These are phyloP conservation scores for Lunasporangiospora selenospora DNA, from an alignment of 192 early-diverging fungal genomes.

Conservation along the genomic window DNA sequence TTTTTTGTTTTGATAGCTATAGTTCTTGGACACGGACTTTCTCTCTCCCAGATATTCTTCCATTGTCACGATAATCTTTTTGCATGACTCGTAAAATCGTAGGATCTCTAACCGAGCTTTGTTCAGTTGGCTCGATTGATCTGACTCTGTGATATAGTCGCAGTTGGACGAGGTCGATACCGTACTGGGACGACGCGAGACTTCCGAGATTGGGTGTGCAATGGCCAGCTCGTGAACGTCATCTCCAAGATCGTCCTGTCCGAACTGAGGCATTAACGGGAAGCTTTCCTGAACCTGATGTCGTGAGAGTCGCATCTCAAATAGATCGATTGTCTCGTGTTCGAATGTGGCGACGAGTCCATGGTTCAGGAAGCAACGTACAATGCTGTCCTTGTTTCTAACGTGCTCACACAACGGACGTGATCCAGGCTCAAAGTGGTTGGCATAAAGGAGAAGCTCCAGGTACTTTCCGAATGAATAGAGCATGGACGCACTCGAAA, in stretches of 20 bases:
- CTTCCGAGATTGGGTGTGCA: neutral
- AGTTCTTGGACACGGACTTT: conserved; percentile 28
- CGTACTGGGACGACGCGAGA: neutral
- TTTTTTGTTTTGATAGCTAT: conserved; percentile 2
- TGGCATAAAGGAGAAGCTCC: conserved; percentile 83
- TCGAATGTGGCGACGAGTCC: conserved; percentile 76
- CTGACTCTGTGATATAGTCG: conserved; percentile 44
- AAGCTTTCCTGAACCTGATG: conserved; percentile 54
- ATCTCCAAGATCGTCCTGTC: conserved; percentile 40
- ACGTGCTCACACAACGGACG: conserved; percentile 61
- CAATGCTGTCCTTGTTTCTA: conserved; percentile 54
- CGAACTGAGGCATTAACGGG: conserved; percentile 33
- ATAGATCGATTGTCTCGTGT: conserved; percentile 66
- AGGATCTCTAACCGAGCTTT: conserved; percentile 49
- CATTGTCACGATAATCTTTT: conserved; percentile 51
- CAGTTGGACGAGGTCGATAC: conserved; percentile 22
- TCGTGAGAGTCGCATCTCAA: conserved; percentile 71
- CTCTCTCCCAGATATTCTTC: conserved; percentile 47
- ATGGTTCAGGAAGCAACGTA: conserved; percentile 77
- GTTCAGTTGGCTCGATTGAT: conserved; percentile 21
- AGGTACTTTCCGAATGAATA: conserved; percentile 97
- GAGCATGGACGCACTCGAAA: conserved; percentile 77
- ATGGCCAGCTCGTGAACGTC: conserved; percentile 45
- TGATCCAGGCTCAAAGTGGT: conserved; percentile 53
- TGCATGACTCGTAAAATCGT: conserved; percentile 56